Conservation (phyloP, 2,329 filamentous ascomycete species). For the Graphiopsis chlorocephala region DNA sequence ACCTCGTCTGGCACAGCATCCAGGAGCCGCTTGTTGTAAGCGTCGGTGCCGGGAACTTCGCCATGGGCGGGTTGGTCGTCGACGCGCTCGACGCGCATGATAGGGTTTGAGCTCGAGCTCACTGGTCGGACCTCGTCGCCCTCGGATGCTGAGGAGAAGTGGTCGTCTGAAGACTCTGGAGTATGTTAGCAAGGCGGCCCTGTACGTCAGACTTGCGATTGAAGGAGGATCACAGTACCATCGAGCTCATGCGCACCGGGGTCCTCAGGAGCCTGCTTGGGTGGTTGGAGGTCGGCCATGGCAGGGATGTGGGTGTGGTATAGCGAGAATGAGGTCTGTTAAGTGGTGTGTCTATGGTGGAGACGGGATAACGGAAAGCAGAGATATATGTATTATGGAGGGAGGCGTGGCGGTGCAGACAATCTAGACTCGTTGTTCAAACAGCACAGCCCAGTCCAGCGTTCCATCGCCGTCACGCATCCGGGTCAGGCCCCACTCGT, state of each 20-base stretch:
- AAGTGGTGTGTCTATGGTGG: background rate
- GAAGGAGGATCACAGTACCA: background rate
- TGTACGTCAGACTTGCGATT: background rate
- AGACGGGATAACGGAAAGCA: background rate
- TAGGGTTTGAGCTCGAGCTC: conserved; percentile 45
- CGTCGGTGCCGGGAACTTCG: conserved; percentile 60
- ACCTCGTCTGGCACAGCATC: conserved; percentile 65
- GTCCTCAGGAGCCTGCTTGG: conserved; percentile 31
- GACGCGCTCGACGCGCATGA: conserved; percentile 62
- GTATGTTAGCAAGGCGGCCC: background rate
- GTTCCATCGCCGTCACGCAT: background rate
- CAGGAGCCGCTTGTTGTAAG: conserved; percentile 56
- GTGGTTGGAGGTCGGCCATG: conserved; percentile 31
- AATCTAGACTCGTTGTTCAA: background rate
- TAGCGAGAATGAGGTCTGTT: background rate
- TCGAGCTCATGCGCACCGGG: conserved; percentile 28
- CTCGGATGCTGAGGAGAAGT: conserved; percentile 66
- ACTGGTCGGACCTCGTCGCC: conserved; percentile 40
- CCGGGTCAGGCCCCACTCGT: background rate
- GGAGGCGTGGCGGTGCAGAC: conserved; percentile 3
- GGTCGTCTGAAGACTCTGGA: conserved; percentile 52
- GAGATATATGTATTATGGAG: background rate
- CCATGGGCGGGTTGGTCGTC: conserved; percentile 59
- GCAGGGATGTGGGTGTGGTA: conserved; percentile 7
- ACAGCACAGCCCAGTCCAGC: conserved; percentile 7